phyloP scores from a whole-genome alignment of 1,139 yeast genomes.

The Taphrina sp. region DNA sequence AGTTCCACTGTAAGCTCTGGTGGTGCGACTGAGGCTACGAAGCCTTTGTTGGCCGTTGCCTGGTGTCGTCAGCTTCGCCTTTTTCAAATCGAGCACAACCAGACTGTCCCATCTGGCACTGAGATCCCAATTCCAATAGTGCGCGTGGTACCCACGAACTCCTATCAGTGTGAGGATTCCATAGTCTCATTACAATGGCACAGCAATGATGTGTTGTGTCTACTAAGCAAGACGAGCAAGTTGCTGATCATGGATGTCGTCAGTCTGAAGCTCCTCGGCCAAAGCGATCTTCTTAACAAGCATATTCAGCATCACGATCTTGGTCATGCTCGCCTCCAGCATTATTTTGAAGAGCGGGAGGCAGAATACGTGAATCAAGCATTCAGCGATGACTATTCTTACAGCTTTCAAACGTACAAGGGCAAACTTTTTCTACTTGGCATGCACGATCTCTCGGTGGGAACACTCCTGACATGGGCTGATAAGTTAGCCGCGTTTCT shows the following conservation, averaged over 20 bases:
- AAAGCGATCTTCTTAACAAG: conserved; percentile 51
- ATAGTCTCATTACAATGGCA: conserved; percentile 64
- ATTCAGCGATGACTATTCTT: conserved; percentile 45
- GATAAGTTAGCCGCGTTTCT: conserved; percentile 57
- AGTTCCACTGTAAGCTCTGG: background rate
- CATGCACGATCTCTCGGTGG: conserved; percentile 53
- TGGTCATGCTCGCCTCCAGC: conserved; percentile 41
- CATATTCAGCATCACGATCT: conserved; percentile 50
- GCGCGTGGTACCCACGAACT: conserved; percentile 39
- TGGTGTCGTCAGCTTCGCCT: conserved; percentile 63
- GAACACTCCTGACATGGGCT: conserved; percentile 70
- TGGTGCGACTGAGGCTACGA: conserved; percentile 19
- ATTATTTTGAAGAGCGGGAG: conserved; percentile 39
- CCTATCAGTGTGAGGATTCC: conserved; percentile 44
- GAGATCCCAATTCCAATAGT: background rate
- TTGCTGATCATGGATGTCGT: conserved; percentile 49
- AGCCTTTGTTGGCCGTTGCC: conserved; percentile 61
- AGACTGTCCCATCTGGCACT: background rate
- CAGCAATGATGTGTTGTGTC: conserved; percentile 51
- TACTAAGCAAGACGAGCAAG: conserved; percentile 53
- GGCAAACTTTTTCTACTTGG: conserved; percentile 55
- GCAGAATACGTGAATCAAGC: conserved; percentile 31
- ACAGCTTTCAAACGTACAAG: conserved; percentile 48
- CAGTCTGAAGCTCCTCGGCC: conserved; percentile 46
- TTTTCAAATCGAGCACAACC: conserved; percentile 53